phyloP scores from a whole-genome alignment of 345 rosid genomes.

The Stellera chamaejasme region DNA sequence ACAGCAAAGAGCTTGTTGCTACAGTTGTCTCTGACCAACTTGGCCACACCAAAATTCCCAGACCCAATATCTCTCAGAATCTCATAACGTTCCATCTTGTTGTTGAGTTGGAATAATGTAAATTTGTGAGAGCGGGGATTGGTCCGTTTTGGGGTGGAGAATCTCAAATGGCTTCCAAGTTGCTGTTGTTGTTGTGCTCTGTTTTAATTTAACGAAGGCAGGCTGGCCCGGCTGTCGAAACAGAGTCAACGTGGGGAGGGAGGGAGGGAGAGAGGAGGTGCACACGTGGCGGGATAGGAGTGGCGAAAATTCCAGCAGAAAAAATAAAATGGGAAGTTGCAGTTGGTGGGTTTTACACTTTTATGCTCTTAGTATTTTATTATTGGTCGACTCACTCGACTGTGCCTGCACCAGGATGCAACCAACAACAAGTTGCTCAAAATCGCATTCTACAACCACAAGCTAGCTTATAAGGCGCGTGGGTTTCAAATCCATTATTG shows the following conservation, averaged over 20 bases:
- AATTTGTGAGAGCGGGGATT: neutral
- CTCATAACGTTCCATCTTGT: conserved; percentile 72
- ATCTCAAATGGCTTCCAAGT: conserved; percentile 3
- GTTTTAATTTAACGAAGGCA: neutral
- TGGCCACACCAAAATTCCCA: conserved; percentile 90
- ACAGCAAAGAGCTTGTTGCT: conserved; percentile 61
- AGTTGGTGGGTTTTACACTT: neutral
- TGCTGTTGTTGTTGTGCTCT: neutral
- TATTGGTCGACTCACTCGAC: too few species aligned
- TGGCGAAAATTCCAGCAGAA: conserved; percentile 8
- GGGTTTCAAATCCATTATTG: too few species aligned
- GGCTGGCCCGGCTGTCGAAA: conserved; percentile 1
- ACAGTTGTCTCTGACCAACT: conserved; percentile 57
- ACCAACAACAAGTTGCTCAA: too few species aligned
- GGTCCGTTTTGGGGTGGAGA: conserved; percentile 9
- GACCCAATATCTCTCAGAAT: conserved; percentile 74
- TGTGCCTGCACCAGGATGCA: too few species aligned
- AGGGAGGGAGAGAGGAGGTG: neutral
- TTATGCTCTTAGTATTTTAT: too few species aligned
- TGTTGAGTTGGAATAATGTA: neutral
- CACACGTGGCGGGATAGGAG: conserved; percentile 23
- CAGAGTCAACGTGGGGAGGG: conserved; percentile 14
- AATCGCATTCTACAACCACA: too few species aligned
- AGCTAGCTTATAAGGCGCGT: too few species aligned
- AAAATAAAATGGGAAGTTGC: conserved; percentile 8